Conservation (phyloP, 139 green algal species). For the Coelastrella sp. region DNA sequence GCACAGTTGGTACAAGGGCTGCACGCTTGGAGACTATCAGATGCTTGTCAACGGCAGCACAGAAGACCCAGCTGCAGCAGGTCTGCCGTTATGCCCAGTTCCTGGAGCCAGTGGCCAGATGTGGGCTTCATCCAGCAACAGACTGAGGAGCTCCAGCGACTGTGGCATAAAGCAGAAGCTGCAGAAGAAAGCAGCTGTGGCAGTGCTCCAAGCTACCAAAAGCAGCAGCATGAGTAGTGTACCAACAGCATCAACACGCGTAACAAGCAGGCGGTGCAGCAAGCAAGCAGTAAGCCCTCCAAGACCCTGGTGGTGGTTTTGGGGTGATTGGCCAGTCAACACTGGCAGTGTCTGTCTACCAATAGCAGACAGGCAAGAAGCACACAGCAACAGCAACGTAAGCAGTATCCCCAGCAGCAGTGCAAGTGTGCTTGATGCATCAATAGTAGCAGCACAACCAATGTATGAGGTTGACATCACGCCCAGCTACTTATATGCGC, state of each 20-base stretch:
- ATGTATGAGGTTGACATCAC: conserved; percentile 31
- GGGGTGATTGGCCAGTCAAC: not conserved
- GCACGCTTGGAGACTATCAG: conserved; percentile 11
- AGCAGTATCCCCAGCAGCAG: not conserved
- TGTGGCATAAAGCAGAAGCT: conserved; percentile 6
- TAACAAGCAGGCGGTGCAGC: no score
- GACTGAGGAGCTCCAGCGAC: conserved; percentile 4
- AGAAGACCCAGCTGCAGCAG: not conserved
- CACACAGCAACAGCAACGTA: not conserved
- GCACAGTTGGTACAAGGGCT: conserved; percentile 23
- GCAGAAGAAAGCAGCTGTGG: not conserved
- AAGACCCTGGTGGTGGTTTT: conserved; percentile 25
- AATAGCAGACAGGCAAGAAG: not conserved
- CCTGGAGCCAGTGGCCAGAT: not conserved
- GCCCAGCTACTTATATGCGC: conserved; percentile 17
- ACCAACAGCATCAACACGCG: not conserved
- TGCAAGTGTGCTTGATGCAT: not conserved
- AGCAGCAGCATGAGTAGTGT: not conserved
- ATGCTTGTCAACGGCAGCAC: conserved; percentile 9
- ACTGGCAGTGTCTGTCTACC: not conserved
- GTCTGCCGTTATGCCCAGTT: not conserved
- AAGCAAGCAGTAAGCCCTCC: not conserved
- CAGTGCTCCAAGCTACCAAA: not conserved
- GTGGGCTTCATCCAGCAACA: not conserved
- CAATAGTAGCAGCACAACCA: not conserved